These are phyloP conservation scores for Hibiscus mutabilis DNA, from an alignment of 345 rosid species.

Conservation along the genomic window DNA sequence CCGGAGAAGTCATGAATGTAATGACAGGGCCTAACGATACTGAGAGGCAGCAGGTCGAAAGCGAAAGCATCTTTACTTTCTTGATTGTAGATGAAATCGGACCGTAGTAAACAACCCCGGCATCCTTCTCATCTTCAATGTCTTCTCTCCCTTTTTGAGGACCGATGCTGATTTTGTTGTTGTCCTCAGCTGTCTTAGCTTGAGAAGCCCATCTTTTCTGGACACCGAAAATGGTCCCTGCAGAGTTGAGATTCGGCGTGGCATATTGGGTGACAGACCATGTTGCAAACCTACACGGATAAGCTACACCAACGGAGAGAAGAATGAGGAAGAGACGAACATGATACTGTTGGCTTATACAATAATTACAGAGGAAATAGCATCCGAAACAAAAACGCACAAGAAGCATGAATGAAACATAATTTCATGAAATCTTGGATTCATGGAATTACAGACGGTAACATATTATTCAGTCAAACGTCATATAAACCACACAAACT, in stretches of 20 bases:
- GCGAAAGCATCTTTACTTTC: slow-evolving; percentile 90
- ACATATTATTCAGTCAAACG: background rate
- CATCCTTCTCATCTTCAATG: slow-evolving; percentile 36
- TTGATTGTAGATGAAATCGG: slow-evolving; percentile 83
- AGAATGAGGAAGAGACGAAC: background rate
- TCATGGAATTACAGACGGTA: background rate
- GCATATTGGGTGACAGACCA: background rate
- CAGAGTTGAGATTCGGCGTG: slow-evolving; percentile 20
- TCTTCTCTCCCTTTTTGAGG: slow-evolving; percentile 33
- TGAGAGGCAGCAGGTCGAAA: slow-evolving; percentile 93
- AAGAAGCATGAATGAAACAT: background rate
- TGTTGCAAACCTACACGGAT: background rate
- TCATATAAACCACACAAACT: background rate
- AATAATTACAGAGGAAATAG: background rate
- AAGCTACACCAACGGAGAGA: background rate
- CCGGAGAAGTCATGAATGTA: slow-evolving; percentile 89
- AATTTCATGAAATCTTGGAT: background rate
- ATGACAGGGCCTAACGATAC: slow-evolving; percentile 86
- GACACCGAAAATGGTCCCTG: slow-evolving; percentile 13
- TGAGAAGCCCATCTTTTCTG: slow-evolving; percentile 60
- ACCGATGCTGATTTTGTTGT: slow-evolving; percentile 72
- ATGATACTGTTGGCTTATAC: background rate
- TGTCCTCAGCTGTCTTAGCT: slow-evolving; percentile 41
- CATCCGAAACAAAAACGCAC: background rate
- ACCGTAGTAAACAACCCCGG: slow-evolving; percentile 55